These are phyloP conservation scores for Castanea sativa DNA, from an alignment of 306 rosid species.

Conservation along the genomic window DNA sequence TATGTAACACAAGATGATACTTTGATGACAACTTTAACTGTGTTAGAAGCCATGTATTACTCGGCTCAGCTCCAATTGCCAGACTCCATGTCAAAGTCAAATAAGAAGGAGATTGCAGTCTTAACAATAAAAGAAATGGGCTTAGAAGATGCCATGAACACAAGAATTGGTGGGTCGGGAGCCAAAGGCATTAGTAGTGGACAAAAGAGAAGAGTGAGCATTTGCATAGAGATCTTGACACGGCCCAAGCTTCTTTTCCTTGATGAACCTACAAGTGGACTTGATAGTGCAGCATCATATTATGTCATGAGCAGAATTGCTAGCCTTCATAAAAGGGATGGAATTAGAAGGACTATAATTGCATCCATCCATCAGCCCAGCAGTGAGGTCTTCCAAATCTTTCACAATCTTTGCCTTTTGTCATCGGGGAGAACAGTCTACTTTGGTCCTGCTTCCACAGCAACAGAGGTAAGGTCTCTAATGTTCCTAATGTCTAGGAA, in stretches of 20 bases:
- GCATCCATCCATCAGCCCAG: slow-evolving; percentile 6
- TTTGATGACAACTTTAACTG: slow-evolving; percentile 36
- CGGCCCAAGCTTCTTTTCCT: slow-evolving; percentile 43
- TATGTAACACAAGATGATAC: slow-evolving; percentile 49
- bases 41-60: slow-evolving; percentile 44
- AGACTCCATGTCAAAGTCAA: slow-evolving; percentile 32
- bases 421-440: background rate
- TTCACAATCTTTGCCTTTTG: background rate
- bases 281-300: slow-evolving; percentile 1
- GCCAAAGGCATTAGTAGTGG: slow-evolving; percentile 47
- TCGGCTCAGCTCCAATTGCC: slow-evolving; percentile 54
- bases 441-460: background rate
- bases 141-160: slow-evolving; percentile 40
- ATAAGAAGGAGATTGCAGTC: slow-evolving; percentile 43
- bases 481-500: no score
- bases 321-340: background rate
- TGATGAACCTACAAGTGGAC: slow-evolving; percentile 46
- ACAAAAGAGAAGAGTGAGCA: slow-evolving; percentile 44
- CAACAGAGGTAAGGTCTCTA: background rate
- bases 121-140: slow-evolving; percentile 47
- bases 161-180: slow-evolving; percentile 52
- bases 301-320: slow-evolving; percentile 3
- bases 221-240: slow-evolving; percentile 48
- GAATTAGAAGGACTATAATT: background rate
- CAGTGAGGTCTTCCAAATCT: background rate